Evolutionary conservation across 2,329 filamentous ascomycete genomes (phyloP).

Genomic region (Hypoxylon sp.): DNA sequence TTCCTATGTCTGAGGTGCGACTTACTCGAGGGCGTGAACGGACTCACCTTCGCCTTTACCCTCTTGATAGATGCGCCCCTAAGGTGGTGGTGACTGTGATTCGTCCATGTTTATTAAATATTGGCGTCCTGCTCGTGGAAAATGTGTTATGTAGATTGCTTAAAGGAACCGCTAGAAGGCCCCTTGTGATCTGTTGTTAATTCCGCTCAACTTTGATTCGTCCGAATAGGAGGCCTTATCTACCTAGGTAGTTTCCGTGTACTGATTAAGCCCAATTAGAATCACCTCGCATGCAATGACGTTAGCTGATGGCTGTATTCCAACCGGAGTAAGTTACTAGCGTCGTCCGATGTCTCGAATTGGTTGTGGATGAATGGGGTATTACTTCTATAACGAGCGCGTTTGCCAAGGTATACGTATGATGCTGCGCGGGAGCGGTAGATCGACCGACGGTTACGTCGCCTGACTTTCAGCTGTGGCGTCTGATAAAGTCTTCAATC

Average conservation of each 20-base stretch:
- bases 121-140: neutral
- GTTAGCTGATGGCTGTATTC: neutral
- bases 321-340: neutral
- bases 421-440: slow-evolving; percentile 15
- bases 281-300: slow-evolving; percentile 4
- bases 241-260: neutral
- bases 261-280: slow-evolving; percentile 5
- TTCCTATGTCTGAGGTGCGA: neutral
- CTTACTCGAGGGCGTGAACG: no score
- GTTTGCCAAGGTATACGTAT: neutral
- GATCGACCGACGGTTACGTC: slow-evolving; percentile 15
- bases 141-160: neutral
- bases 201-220: slow-evolving; percentile 17
- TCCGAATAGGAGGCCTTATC: neutral
- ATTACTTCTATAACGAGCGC: neutral
- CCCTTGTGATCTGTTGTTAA: slow-evolving; percentile 5
- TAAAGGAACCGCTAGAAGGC: neutral
- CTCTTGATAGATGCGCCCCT: neutral
- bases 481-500: slow-evolving; percentile 9
- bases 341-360: slow-evolving; percentile 2
- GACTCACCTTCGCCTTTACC: neutral
- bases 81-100: slow-evolving; percentile 16
- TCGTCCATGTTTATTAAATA: neutral
- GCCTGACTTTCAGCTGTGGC: slow-evolving; percentile 37
- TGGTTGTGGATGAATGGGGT: neutral